phyloP scores from a whole-genome alignment of 352 stramenopile genomes.

The Phytopythium ostracodes region DNA sequence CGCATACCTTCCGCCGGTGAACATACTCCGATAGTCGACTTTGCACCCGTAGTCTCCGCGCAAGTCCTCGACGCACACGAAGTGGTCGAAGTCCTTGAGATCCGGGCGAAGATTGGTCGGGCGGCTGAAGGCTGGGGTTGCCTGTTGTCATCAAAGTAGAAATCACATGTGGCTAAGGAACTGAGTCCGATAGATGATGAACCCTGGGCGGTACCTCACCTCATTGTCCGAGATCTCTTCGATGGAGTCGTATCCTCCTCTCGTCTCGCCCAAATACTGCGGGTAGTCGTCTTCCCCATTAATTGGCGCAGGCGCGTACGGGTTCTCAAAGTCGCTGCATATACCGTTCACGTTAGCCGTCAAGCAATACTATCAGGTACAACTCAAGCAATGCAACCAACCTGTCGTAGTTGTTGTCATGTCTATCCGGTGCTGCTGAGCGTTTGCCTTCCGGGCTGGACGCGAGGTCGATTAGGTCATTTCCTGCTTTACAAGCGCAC shows the following conservation, averaged over 20 bases:
- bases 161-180: not conserved
- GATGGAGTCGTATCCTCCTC: constrained; percentile 22
- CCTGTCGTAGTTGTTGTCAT: constrained; percentile 11
- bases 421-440: not conserved
- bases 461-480: constrained; percentile 29
- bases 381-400: not conserved
- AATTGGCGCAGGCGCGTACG: constrained; percentile 19
- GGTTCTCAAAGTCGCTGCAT: constrained; percentile 36
- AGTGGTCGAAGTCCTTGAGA: constrained; percentile 58
- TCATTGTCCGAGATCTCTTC: constrained; percentile 74
- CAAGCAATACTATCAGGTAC: not conserved
- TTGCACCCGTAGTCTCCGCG: constrained; percentile 43
- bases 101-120: constrained; percentile 29
- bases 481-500: not conserved
- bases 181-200: not conserved
- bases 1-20: constrained; percentile 54
- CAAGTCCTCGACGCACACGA: constrained; percentile 62
- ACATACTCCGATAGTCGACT: constrained; percentile 72
- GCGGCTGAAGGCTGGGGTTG: constrained; percentile 13
- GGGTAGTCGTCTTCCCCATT: not conserved
- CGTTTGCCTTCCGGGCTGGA: constrained; percentile 20
- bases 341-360: not conserved
- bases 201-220: constrained; percentile 20
- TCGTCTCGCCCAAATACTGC: constrained; percentile 5
- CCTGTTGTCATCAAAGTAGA: constrained; percentile 1